A percentile compares a stretch with the other conserved stretches of the same genome.
phyloP scores from a whole-genome alignment of 352 stramenopile species.

The Pythium scleroteichum region DNA sequence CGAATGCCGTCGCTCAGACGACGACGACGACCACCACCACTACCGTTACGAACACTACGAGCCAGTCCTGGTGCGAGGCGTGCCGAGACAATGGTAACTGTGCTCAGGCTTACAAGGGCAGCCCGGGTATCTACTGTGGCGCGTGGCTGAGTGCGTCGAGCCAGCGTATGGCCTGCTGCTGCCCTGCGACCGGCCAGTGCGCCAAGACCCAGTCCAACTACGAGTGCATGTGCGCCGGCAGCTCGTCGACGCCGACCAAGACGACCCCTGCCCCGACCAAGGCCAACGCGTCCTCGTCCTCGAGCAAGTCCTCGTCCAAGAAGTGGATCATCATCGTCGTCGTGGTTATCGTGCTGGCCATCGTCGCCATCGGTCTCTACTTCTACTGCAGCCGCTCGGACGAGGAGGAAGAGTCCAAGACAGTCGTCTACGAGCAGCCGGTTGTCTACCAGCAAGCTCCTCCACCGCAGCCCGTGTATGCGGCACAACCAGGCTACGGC shows the following conservation, averaged over 20 bases:
- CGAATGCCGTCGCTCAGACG: background rate
- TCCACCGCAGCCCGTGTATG: slow-evolving; percentile 7
- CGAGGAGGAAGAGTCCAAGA: background rate
- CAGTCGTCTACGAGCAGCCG: too few relatives aligned
- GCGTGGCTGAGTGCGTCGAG: slow-evolving; percentile 22
- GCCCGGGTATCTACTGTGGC: slow-evolving; percentile 28
- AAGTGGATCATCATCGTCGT: slow-evolving; percentile 21
- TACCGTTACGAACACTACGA: background rate
- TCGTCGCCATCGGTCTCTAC: slow-evolving; percentile 15
- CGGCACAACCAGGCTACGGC: slow-evolving; percentile 16
- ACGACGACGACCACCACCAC: slow-evolving; percentile 7
- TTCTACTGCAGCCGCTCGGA: slow-evolving; percentile 15
- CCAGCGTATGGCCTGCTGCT: slow-evolving; percentile 32
- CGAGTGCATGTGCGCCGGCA: slow-evolving; percentile 25
- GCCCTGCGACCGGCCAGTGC: slow-evolving; percentile 18
- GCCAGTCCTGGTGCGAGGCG: slow-evolving; percentile 20
- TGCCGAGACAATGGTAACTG: slow-evolving; percentile 29
- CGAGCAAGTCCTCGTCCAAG: slow-evolving; percentile 9
- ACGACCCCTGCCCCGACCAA: background rate
- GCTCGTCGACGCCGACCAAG: background rate
- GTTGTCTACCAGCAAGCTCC: too few relatives aligned
- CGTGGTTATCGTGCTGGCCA: slow-evolving; percentile 11
- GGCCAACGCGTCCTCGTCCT: slow-evolving; percentile 1
- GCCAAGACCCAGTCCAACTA: slow-evolving; percentile 17
- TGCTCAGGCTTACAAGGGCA: slow-evolving; percentile 20